Conservation (phyloP, 306 rosid genomes). For the Lathyrus tuberosus region DNA sequence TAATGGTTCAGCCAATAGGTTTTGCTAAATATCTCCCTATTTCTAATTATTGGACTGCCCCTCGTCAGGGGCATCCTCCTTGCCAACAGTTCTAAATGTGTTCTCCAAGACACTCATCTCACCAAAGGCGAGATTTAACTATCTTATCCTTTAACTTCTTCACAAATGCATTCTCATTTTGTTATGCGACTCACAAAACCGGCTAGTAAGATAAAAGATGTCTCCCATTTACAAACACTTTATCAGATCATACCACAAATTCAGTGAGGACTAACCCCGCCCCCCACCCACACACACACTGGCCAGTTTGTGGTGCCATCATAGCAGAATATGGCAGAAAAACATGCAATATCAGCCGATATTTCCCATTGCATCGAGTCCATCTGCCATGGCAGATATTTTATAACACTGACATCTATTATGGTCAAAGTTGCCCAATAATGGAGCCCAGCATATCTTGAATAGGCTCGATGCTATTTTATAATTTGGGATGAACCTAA, state of each 20-base stretch:
- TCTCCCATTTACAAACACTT: neutral
- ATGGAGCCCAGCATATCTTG: neutral
- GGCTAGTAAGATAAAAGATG: neutral
- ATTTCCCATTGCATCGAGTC: too few species aligned
- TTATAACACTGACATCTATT: too few species aligned
- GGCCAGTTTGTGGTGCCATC: too few species aligned
- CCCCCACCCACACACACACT: too few species aligned
- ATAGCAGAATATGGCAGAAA: too few species aligned
- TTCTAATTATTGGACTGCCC: neutral
- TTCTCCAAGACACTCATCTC: neutral
- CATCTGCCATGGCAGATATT: too few species aligned
- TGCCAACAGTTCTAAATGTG: neutral
- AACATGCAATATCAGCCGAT: too few species aligned
- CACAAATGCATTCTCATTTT: neutral
- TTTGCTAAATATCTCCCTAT: neutral
- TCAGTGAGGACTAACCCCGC: too few species aligned
- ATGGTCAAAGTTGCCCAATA: neutral
- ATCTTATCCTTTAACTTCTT: conserved; percentile 5
- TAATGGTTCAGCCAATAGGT: neutral
- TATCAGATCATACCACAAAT: neutral
- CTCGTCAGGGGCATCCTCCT: neutral
- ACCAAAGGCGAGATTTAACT: neutral
- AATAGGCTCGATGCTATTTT: neutral
- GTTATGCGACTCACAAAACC: neutral
- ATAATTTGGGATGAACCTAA: neutral